phyloP scores from a whole-genome alignment of 331 rosid genomes.

The Rosa hybrid region DNA sequence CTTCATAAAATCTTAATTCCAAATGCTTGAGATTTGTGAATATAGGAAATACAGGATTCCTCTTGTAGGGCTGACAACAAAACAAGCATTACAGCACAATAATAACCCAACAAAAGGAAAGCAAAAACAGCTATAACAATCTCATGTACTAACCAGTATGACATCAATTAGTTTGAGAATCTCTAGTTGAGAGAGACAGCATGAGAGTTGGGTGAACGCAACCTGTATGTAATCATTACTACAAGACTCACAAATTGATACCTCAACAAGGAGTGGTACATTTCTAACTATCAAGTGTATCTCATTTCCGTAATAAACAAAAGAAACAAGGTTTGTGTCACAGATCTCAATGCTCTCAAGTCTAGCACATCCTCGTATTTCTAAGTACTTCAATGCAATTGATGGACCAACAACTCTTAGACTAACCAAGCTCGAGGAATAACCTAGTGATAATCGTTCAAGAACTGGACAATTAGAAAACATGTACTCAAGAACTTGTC shows the following conservation, averaged over 20 bases:
- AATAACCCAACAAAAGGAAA: neutral
- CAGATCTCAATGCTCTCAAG: constrained; percentile 9
- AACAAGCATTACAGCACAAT: neutral
- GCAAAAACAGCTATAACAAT: neutral
- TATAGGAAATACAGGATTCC: constrained; percentile 5
- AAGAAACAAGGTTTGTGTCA: constrained; percentile 3
- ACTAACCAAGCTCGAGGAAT: neutral
- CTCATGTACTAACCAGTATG: constrained; percentile 3
- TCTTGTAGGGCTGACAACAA: constrained; percentile 3
- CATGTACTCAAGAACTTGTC: constrained; percentile 13
- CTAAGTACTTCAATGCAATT: constrained; percentile 14
- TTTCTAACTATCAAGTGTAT: neutral
- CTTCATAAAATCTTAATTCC: constrained; percentile 9
- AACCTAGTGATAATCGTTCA: constrained; percentile 2
- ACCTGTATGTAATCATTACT: neutral
- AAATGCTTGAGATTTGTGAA: constrained; percentile 20
- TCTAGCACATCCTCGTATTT: neutral
- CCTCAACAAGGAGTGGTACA: constrained; percentile 13
- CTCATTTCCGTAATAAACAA: neutral
- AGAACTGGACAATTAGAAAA: constrained; percentile 9
- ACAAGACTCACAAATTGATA: neutral
- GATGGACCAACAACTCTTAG: constrained; percentile 20
- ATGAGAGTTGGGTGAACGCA: constrained; percentile 5
- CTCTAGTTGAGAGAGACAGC: constrained; percentile 24
- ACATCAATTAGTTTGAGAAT: constrained; percentile 3